Evolutionary conservation across 2,329 filamentous ascomycete species (phyloP), one percentile per base, ranked within the genome.

Genomic region (Aspergillus sp.): DNA sequence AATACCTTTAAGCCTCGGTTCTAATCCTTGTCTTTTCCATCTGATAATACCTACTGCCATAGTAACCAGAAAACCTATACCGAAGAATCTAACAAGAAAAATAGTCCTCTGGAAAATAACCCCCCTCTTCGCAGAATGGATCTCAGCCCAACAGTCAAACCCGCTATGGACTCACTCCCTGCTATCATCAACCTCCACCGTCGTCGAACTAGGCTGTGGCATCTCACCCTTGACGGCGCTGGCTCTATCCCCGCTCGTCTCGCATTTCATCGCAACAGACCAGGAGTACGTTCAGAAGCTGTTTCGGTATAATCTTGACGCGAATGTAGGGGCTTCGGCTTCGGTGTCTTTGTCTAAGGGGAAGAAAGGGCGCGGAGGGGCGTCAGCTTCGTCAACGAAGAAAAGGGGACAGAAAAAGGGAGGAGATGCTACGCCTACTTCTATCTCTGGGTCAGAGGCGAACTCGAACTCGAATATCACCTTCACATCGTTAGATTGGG

Each of bases 51-150:
- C 19, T 19, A 19, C 19, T 19, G 19, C 19, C 19, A 19, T 19
- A 19, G 19, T 19, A 19, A 19, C 19, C 19, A 19, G 19, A 19
- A 19, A 19, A 2, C 19, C 19, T 19, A 19, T 19, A 19, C 19
- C 19, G 19, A 19, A 19, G 19, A 19, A 19, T 2, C 19, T 19
- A 19, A 19, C 19, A 37, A 27, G 28, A 8, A 10, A 12, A 26
- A 29, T 45, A 86, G 90, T 95, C 12, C 74, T 97, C 7, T 98
- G 93, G 93, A 90, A 87, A 66, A 85, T 95, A 53, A 91, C 89
- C 0, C 89, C 90, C 7, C 73, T 82, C 36, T 83, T 97, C 59
- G 88, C 90, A 19, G 73, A 81, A 51, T 97, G 89, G 89, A 76
- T 97, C 37, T 74, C 82, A 30, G 75, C 76, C 5, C 41, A 46